phyloP scores from a whole-genome alignment of 2,329 filamentous ascomycete species.

The Fusarium sp. region DNA sequence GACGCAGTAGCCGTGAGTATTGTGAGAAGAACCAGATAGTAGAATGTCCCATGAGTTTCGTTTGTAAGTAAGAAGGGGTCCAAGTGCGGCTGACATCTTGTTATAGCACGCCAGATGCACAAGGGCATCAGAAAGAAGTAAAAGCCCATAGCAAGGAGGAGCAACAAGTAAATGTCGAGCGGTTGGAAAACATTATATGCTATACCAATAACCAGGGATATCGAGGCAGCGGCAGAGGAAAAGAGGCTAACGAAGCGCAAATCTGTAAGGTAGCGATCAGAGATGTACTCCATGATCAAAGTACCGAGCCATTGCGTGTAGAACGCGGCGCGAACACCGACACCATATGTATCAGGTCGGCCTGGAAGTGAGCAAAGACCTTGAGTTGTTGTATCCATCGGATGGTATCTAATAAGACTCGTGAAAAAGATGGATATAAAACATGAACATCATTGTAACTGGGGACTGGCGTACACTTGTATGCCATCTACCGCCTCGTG shows the following conservation, averaged over 20 bases:
- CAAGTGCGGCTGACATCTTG: conserved; percentile 48
- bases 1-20: conserved; percentile 47
- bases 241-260: conserved; percentile 51
- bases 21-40: conserved; percentile 42
- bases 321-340: conserved; percentile 52
- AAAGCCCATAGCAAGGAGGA: conserved; percentile 49
- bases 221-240: conserved; percentile 45
- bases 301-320: conserved; percentile 54
- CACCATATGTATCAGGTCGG: conserved; percentile 51
- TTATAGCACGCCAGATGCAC: conserved; percentile 50
- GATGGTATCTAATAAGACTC: background rate
- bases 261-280: conserved; percentile 45
- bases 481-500: conserved; percentile 11
- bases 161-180: conserved; percentile 50
- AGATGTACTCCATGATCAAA: conserved; percentile 49
- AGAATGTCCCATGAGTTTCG: conserved; percentile 45
- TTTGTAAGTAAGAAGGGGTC: conserved; percentile 48
- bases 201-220: conserved; percentile 48
- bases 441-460: background rate
- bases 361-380: conserved; percentile 44
- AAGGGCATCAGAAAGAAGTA: conserved; percentile 51
- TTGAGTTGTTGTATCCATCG: conserved; percentile 8
- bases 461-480: conserved; percentile 42
- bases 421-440: background rate
- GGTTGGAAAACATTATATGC: conserved; percentile 40